Evolutionary conservation across 1,284 basidiomycete species (phyloP), one percentile per base, ranked within the genome.

Genomic region (Fomitopsis schrenkii): DNA sequence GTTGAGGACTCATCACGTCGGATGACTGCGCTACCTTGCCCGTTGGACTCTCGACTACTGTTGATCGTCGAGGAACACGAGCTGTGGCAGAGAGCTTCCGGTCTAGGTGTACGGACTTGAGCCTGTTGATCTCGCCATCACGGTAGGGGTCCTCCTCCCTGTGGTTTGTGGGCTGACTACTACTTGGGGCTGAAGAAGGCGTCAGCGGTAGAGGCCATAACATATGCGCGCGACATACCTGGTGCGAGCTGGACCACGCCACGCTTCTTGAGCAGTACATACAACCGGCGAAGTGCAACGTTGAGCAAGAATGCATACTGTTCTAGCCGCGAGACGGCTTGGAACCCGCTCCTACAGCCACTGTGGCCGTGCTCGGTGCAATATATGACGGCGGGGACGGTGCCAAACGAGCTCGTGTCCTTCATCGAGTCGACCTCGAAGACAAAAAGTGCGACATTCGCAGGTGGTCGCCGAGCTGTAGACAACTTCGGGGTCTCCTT

Each of bases 251-350:
- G 89, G 30, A 98, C 91, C 22, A 95, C 91, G 35, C 96, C 95
- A 66, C 95, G 88, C 77, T 94, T 93, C 79, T 94, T 92, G 71
- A 98, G 81, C 61, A 98, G 82, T 48, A 94, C 84, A 76, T 95
- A 98, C 59, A 99, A 80, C 69, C 97, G 85, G 66, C 96, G 85
- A 59, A 99, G 82, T 5, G 97, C 97, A 19, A 99, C 97, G 69
- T 98, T 96, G 59, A 99, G 80, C 63, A 99, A 77, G 80, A 97
- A 99, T 0, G 97, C 93, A 75, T 98, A 99, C 74, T 99, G 97
- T 79, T 99, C 97, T 67, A 99, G 78, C 63, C 97, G 83, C 58
- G 96, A 95, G 17, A 98, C 97, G 15, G 92, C 83, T 72, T 94
- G 90, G 76, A 99, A 98, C 9, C 95, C 95, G 22, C 78, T 70